Evolutionary conservation across 2,329 filamentous ascomycete genomes (phyloP), one percentile per base, ranked within the genome.

Genomic region (Exutisphaerella laricina): DNA sequence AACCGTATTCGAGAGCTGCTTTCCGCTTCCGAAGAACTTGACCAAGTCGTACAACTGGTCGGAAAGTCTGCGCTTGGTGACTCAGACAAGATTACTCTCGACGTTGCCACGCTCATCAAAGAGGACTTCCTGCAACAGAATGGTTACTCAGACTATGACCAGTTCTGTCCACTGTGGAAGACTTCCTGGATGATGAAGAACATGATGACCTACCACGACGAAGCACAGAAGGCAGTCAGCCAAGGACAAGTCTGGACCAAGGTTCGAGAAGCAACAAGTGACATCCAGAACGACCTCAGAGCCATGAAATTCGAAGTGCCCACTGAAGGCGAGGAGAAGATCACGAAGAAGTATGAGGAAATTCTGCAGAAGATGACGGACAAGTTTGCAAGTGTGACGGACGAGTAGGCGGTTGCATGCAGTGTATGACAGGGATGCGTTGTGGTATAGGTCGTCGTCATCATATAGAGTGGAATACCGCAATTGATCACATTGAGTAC

Each of bases 181-280:
- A 98, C 92, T 0, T 85, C 94, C 67, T 98, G 92, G 84, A 97
- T 98, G 92, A 98, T 98, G 92, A 96, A 94, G 79, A 84, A 88
- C 53, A 97, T 98, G 82, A 86, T 98, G 75, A 86, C 84, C 45
- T 98, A 90, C 79, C 88, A 96, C 66, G 94, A 98, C 61, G 92
- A 98, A 74, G 83, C 88, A 17, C 90, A 97, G 67, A 97, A 96
- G 79, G 88, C 88, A 5, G 79, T 98, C 62, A 77, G 85, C 4
- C 88, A 95, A 67, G 92, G 92, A 48, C 85, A 90, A 69, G 84
- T 73, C 69, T 98, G 92, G 92, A 73, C 75, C 63, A 96, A 94
- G 78, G 84, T 98, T 42, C 82, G 90, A 56, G 92, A 98, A 60
- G 80, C 85, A 23, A 98, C 92, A 9, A 73, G 77, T 44, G 90